phyloP scores from a whole-genome alignment of 2,329 filamentous ascomycete species.

The Penicillium frequentans region DNA sequence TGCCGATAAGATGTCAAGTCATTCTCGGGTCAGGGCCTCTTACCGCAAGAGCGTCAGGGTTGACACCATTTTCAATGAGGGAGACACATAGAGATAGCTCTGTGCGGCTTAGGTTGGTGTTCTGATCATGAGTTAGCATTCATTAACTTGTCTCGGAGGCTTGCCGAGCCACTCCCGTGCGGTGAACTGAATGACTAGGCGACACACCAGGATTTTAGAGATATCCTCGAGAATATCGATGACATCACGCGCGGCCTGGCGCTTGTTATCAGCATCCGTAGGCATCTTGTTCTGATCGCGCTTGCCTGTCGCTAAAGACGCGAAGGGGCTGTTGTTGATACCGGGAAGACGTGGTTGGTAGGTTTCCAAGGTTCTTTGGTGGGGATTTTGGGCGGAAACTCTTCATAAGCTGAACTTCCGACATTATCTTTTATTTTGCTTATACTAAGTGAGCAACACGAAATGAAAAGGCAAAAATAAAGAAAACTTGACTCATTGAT shows the following conservation, averaged over 20 bases:
- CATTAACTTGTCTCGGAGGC: background rate
- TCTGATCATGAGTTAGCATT: conserved; percentile 54
- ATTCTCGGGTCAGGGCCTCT: conserved; percentile 36
- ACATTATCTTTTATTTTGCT: too few relatives aligned
- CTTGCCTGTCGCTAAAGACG: background rate
- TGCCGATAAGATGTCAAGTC: background rate
- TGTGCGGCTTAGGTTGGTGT: conserved; percentile 87
- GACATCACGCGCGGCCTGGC: conserved; percentile 51
- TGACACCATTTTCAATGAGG: conserved; percentile 94
- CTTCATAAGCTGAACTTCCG: background rate
- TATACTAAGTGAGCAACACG: too few relatives aligned
- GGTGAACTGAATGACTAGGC: background rate
- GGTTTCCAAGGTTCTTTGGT: background rate
- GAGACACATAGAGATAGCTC: conserved; percentile 94
- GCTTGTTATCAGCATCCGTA: conserved; percentile 46
- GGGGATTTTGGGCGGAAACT: background rate
- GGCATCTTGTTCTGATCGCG: conserved; percentile 31
- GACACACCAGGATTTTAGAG: conserved; percentile 45
- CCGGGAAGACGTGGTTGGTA: background rate
- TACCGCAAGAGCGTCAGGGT: conserved; percentile 92
- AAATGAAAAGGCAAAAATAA: too few relatives aligned
- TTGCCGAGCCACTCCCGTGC: background rate
- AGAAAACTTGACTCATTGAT: background rate
- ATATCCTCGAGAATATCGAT: conserved; percentile 54
- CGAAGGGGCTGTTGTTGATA: background rate